Evolutionary conservation across 495 filamentous ascomycete genomes (phyloP), one percentile per base, ranked within the genome.

Genomic region (Xeromyces bisporus): DNA sequence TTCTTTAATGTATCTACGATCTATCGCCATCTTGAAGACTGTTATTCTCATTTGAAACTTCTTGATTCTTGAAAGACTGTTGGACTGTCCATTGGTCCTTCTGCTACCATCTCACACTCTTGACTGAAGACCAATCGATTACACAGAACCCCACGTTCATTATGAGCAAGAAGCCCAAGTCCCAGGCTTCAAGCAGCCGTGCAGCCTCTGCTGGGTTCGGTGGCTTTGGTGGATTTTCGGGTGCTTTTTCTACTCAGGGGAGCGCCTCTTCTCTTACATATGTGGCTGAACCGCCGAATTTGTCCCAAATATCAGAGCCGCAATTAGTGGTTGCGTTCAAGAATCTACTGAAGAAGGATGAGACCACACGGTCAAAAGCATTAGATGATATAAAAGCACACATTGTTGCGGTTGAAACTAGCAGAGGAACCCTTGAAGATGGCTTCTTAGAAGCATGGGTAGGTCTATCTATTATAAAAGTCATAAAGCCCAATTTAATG

Each of bases 281-380:
- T 53, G 68, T 93, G 28, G 59, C 74, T 27, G 84, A 87, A 44
- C 80, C 82, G 1, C 87, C 80, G 32, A 75, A 94, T 51, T 67
- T 93, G 29, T 76, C 74, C 18, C 55, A 47, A 16, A 73, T 97
- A 34, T 79, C 69, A 8, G 75, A 93, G 29, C 62, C 82, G 17
- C 79, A 84, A 43, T 59, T 89, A 28, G 70, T 82, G 9, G 85
- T 99, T 6, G 68, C 76, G 13, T 86, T 93, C 62, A 92, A 94
- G 50, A 91, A 86, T 42, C 62, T 93, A 10, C 66, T 73, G 28
- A 99, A 96, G 58, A 92, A 84, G 52, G 86, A 93, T 58, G 76
- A 76, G 35, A 87, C 71, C 9, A 99, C 91, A 16, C 87, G 91
- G 42, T 65, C 76, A n/a, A 93, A 91, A 48, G 89, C 84, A 0